Percentiles rank a stretch among this genome's conserved stretches.
Conservation (phyloP, 2,329 filamentous ascomycete species). For the Trichoderma semiorbis region DNA sequence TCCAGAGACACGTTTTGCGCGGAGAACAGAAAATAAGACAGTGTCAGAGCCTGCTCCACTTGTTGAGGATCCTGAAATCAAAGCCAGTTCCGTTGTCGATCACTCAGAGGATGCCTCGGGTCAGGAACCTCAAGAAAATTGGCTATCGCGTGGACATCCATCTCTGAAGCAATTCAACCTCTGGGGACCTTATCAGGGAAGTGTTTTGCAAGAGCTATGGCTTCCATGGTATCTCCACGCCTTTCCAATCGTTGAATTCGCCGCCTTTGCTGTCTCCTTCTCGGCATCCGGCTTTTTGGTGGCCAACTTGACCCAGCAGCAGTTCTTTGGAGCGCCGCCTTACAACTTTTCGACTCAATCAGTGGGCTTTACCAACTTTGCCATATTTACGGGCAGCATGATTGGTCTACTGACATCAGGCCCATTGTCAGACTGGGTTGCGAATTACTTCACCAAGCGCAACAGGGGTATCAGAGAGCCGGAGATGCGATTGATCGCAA, state of each 20-base stretch:
- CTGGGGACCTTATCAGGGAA: constrained; percentile 1
- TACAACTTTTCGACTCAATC: constrained; percentile 1
- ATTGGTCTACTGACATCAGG: constrained; percentile 1
- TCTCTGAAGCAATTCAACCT: constrained; percentile 4
- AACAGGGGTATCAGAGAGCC: constrained; percentile 9
- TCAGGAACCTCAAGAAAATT: background rate
- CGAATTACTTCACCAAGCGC: constrained; percentile 2
- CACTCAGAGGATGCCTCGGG: background rate
- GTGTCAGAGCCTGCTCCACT: background rate
- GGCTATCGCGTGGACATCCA: constrained; percentile 2
- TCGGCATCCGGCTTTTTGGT: constrained; percentile 2
- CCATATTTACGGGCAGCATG: background rate
- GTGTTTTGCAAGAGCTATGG: constrained; percentile 1
- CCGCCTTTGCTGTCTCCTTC: background rate
- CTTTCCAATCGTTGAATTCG: constrained; percentile 12
- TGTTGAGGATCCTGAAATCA: background rate
- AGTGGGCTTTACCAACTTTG: constrained; percentile 12
- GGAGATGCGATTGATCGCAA: constrained; percentile 3
- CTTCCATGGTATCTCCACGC: constrained; percentile 11
- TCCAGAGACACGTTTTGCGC: background rate
- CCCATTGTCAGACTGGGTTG: constrained; percentile 7
- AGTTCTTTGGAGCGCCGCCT: constrained; percentile 2
- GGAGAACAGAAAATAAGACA: background rate
- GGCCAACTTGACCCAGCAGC: constrained; percentile 5
- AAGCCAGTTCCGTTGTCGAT: background rate